These are phyloP conservation scores for Ophiostoma triangulosporum DNA, from an alignment of 2,329 filamentous ascomycete species.

Conservation along the genomic window DNA sequence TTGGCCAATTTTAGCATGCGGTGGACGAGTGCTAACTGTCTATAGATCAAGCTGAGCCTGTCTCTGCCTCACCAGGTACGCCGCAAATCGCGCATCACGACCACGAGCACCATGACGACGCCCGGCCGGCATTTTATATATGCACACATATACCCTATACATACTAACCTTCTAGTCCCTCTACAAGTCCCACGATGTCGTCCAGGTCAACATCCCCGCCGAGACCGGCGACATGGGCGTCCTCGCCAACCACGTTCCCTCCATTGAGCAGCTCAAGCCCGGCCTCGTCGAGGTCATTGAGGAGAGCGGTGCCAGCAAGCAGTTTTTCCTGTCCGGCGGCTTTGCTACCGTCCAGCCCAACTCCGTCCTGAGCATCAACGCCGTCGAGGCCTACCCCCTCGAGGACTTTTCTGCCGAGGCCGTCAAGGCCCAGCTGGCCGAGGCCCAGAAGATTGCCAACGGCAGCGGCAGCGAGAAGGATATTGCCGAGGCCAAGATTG, in stretches of 20 bases:
- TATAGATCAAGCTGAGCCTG: slow-evolving; percentile 88
- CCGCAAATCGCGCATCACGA: slow-evolving; percentile 7
- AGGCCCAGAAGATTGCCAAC: slow-evolving; percentile 88
- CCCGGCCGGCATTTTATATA: neutral
- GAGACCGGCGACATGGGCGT: slow-evolving; percentile 99
- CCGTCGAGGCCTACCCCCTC: slow-evolving; percentile 84
- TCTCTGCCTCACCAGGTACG: slow-evolving; percentile 94
- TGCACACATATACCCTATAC: neutral
- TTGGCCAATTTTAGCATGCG: neutral
- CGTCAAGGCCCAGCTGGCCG: slow-evolving; percentile 77
- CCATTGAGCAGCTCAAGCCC: slow-evolving; percentile 97
- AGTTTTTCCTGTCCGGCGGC: slow-evolving; percentile 96
- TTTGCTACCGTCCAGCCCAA: slow-evolving; percentile 95
- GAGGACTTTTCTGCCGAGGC: slow-evolving; percentile 94
- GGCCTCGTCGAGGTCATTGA: slow-evolving; percentile 91
- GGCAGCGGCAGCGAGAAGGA: slow-evolving; percentile 92
- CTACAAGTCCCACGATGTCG: slow-evolving; percentile 55
- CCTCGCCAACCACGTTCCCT: slow-evolving; percentile 95
- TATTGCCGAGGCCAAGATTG: slow-evolving; percentile 97
- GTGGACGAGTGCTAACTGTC: neutral
- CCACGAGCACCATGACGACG: neutral
- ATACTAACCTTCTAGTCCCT: slow-evolving; percentile 32
- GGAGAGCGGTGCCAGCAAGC: slow-evolving; percentile 79
- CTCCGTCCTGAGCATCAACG: slow-evolving; percentile 94
- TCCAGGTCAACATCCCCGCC: slow-evolving; percentile 98